Conservation (phyloP, 495 filamentous ascomycete genomes). For the Hypoxylon subgilvum region DNA sequence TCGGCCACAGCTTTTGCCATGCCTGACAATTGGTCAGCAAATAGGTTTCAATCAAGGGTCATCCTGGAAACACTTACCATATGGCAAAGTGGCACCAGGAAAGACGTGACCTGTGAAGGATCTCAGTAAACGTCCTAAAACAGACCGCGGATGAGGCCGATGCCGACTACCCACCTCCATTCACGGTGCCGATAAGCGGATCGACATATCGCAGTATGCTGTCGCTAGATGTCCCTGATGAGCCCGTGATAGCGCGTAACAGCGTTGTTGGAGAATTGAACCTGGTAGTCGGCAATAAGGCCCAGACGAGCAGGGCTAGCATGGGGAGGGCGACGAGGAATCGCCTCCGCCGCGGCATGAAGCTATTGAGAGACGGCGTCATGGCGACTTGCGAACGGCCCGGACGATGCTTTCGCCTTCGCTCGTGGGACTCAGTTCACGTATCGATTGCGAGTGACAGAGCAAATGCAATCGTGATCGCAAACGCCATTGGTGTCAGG, state of each 20-base stretch:
- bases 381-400: slow-evolving; percentile 14
- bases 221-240: slow-evolving; percentile 23
- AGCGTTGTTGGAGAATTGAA: slow-evolving; percentile 41
- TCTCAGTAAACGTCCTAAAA: slow-evolving; percentile 10
- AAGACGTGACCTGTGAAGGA: slow-evolving; percentile 65
- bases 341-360: slow-evolving; percentile 48
- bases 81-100: slow-evolving; percentile 72
- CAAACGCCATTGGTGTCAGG: slow-evolving; percentile 18
- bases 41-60: background rate
- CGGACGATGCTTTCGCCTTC: slow-evolving; percentile 8
- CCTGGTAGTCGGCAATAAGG: slow-evolving; percentile 39
- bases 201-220: slow-evolving; percentile 54
- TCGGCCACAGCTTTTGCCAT: slow-evolving; percentile 78
- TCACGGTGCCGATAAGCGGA: slow-evolving; percentile 66
- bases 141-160: background rate
- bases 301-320: slow-evolving; percentile 37
- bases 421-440: slow-evolving; percentile 6
- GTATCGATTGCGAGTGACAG: slow-evolving; percentile 8
- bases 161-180: slow-evolving; percentile 55
- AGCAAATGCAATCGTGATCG: slow-evolving; percentile 1
- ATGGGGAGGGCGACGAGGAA: slow-evolving; percentile 39
- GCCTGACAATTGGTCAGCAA: slow-evolving; percentile 32
- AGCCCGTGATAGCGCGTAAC: slow-evolving; percentile 20
- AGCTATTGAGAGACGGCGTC: slow-evolving; percentile 40
- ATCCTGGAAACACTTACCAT: slow-evolving; percentile 52